Evolutionary conservation across 768 basidiomycete genomes (phyloP), one percentile per base, ranked within the genome.

Genomic region (Xerocomus potaroensis): DNA sequence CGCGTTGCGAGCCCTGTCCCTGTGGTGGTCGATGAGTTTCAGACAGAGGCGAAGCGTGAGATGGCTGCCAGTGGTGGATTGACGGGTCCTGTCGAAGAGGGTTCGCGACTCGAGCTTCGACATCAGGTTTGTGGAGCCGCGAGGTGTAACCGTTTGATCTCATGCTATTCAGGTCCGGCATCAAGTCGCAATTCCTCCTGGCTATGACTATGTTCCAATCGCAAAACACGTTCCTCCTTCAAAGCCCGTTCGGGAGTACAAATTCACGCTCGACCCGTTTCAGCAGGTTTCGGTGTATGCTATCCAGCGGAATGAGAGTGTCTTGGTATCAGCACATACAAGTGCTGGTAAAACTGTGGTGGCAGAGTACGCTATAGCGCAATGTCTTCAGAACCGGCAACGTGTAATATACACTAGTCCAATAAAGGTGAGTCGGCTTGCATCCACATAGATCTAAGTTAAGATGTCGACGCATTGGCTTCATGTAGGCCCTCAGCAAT

Each of bases 301-400:
- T 31, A 98, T 99, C 41, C 92, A 99, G 65, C 79, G 96, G 31
- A 95, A 96, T 63, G 96, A 99, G 72, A 92, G 89, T 59, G 95
- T 98, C 5, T 75, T 99, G 41, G 96, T 99, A 14, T 97, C 95
- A 19, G 96, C 96, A 0, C 96, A 99, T 72, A 99, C 96, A 5
- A 94, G 91, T 69, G 96, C 96, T 29, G 96, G 96, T 61, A 99
- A 99, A 72, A 99, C 96, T 2, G 96, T 98, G 52, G 96, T 99
- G 50, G 96, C 96, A 37, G 96, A 99, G 73, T 99, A 98, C 68
- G 96, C 96, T 37, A 98, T 99, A 62, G 96, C 96, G 0, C 91
- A 92, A 65, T 94, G 90, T 76, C 72, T 99, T 58, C 84, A 83
- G 67, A 84, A 87, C 61, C 92, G 91, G 62, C 90, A 96, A 70